Base-by-base conservation (phyloP, 176 grass and related monocot genomes). In the Rhynchospora breviuscula region DNA sequence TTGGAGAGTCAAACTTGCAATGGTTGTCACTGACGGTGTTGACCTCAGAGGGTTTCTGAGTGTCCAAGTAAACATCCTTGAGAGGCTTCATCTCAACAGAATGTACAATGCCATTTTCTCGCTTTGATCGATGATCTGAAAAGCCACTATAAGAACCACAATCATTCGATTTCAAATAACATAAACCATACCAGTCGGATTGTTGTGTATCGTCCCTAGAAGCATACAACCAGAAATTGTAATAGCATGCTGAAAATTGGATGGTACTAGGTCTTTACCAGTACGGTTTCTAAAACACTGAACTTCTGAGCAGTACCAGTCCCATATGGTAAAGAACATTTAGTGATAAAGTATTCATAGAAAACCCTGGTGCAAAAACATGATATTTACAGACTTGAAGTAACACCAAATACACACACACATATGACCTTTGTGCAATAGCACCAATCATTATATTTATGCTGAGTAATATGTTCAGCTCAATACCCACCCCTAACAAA, bases 91-190 rank as follows among this genome's bases (percentile, higher is more conserved):
- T 72, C 79, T 84, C 85, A 85, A 89, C 78, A 88, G 87, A 81
- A 87, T 86, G 85, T 48, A 85, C 86, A 59, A 66, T 85, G 14
- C 97, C 93, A 90, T 99, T 99, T 89, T 85, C 87, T 75, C 92
- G 93, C 46, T 89, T 90, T 43, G 33, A 85, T 63, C 58, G 58
- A 87, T 79, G 47, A 89, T 95, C 97, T 99, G 89, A 75, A 89
- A 88, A 62, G 51, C 69, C 88, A 87, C 88, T 90, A 90, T 84
- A 84, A 90, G 61, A 90, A 89, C 85, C 85, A 84, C 81, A 90
- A 85, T 87, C 73, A 79, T 80, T 83, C 68, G 56, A 68, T 82
- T 86, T 62, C 88, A 86, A 85, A 78, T 33, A 14, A 2, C 23
- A 57, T 29, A 71, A 71, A 49, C n/a, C 23, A 10, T 77, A 78